Evolutionary conservation across 2,329 filamentous ascomycete genomes (phyloP).

Genomic region (Cadophora malorum): DNA sequence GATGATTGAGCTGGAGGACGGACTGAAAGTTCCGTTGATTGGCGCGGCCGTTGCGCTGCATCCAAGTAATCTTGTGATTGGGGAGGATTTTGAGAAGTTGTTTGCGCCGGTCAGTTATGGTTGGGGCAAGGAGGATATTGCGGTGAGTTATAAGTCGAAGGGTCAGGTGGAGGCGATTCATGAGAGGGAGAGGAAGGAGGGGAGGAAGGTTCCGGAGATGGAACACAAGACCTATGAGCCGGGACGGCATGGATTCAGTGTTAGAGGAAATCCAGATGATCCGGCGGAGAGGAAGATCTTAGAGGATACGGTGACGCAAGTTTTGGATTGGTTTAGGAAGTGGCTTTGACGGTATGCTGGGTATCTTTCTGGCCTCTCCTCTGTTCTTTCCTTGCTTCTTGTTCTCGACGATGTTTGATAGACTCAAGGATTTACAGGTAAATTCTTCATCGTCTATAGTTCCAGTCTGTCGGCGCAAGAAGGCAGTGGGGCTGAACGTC

Average conservation of each 20-base stretch:
- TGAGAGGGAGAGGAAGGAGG: too few relatives aligned
- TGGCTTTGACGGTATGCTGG: slow-evolving; percentile 20
- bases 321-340: slow-evolving; percentile 26
- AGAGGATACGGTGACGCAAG: slow-evolving; percentile 47
- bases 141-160: too few relatives aligned
- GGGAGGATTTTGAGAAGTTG: slow-evolving; percentile 45
- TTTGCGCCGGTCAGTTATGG: slow-evolving; percentile 44
- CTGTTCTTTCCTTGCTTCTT: not conserved
- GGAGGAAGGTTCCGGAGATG: too few relatives aligned
- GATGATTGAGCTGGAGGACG: slow-evolving; percentile 47
- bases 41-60: slow-evolving; percentile 48
- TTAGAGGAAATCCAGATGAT: slow-evolving; percentile 49
- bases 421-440: too few relatives aligned
- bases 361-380: not conserved
- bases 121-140: too few relatives aligned
- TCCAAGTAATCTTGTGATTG: slow-evolving; percentile 47
- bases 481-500: too few relatives aligned
- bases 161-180: too few relatives aligned
- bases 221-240: slow-evolving; percentile 15
- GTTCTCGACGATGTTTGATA: too few relatives aligned
- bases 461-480: not conserved
- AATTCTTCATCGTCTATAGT: too few relatives aligned
- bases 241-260: slow-evolving; percentile 47
- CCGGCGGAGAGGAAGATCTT: slow-evolving; percentile 45
- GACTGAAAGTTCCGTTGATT: slow-evolving; percentile 45